Percentiles rank a stretch among this genome's conserved stretches.
Conservation (phyloP, 768 basidiomycete genomes). For the Botryobasidium botryosum region DNA sequence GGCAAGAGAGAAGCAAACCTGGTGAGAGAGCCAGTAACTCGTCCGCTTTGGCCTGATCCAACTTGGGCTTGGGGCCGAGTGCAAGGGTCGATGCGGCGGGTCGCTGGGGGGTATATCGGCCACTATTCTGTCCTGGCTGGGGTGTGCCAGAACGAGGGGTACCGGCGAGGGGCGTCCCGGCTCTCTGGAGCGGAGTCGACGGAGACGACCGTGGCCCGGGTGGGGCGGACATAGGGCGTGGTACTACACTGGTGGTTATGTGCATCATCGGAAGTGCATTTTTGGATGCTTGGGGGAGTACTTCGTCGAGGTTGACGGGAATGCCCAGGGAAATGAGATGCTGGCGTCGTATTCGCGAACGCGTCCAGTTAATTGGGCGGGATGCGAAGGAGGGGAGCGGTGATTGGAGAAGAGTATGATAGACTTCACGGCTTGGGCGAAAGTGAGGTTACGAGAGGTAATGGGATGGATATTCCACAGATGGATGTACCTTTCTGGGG, state of each 20-base stretch:
- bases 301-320: constrained; percentile 89
- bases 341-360: constrained; percentile 77
- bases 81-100: not conserved
- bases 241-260: constrained; percentile 52
- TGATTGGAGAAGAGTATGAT: constrained; percentile 1
- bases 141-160: constrained; percentile 38
- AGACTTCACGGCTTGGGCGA: constrained; percentile 8
- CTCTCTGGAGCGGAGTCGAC: constrained; percentile 6
- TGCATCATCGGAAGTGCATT: constrained; percentile 63
- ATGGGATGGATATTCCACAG: not conserved
- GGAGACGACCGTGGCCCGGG: constrained; percentile 30
- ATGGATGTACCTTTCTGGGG: constrained; percentile 48
- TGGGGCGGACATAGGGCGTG: constrained; percentile 67
- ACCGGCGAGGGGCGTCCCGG: constrained; percentile 19
- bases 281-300: constrained; percentile 47
- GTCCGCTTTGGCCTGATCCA: constrained; percentile 49
- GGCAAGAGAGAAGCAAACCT: constrained; percentile 27
- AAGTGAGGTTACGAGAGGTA: too few relatives aligned
- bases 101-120: too few relatives aligned
- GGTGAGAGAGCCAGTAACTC: constrained; percentile 46
- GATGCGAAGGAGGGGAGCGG: not conserved
- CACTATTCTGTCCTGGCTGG: constrained; percentile 21
- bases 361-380: constrained; percentile 86
- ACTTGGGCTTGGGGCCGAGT: constrained; percentile 62
- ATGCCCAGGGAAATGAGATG: constrained; percentile 85